phyloP scores from a whole-genome alignment of 1,284 basidiomycete genomes.

The Trichosporon sp. region DNA sequence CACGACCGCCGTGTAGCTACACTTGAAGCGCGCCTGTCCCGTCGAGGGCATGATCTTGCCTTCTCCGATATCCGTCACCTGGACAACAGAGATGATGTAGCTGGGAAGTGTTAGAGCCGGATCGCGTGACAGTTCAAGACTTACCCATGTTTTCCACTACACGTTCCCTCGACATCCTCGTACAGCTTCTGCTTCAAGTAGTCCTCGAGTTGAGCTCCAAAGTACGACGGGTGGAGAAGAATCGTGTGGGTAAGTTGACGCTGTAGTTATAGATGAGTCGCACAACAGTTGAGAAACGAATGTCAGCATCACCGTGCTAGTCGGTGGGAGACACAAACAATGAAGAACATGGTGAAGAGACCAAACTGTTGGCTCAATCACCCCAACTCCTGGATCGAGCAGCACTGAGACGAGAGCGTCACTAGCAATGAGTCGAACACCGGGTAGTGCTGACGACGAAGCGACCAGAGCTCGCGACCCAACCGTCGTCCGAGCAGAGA shows the following conservation, averaged over 20 bases:
- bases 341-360: constrained; percentile 40
- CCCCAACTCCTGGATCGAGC: not conserved
- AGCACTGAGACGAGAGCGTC: not conserved
- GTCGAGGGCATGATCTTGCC: constrained; percentile 87
- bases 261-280: constrained; percentile 48
- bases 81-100: constrained; percentile 96
- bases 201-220: constrained; percentile 88
- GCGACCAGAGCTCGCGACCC: not conserved
- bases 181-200: constrained; percentile 90
- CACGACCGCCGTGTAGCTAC: constrained; percentile 84
- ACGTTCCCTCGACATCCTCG: constrained; percentile 94
- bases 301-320: constrained; percentile 24
- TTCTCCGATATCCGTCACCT: constrained; percentile 79
- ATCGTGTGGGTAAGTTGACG: constrained; percentile 95
- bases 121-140: constrained; percentile 15
- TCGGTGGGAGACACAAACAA: constrained; percentile 35
- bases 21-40: constrained; percentile 89
- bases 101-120: constrained; percentile 25
- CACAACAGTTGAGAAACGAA: not conserved
- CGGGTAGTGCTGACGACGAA: not conserved
- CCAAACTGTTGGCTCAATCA: not conserved
- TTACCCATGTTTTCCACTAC: constrained; percentile 81
- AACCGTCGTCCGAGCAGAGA: not conserved
- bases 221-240: constrained; percentile 94
- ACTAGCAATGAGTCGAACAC: not conserved